These are phyloP conservation scores for Ophiostoma sp. DNA, from an alignment of 2,329 filamentous ascomycete species.

Conservation along the genomic window DNA sequence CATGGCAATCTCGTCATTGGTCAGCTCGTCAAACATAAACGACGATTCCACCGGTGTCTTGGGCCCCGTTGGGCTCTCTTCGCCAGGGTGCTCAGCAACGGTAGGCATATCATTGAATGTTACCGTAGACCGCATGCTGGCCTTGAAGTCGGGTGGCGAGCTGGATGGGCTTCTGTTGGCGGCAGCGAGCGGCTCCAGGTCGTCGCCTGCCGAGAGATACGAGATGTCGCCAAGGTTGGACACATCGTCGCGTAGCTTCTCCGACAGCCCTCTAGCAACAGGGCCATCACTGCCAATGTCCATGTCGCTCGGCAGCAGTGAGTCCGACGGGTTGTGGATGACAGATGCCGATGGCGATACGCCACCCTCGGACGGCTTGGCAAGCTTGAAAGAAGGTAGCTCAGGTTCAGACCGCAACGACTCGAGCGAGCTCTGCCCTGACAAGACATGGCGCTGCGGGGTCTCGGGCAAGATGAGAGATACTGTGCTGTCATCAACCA, in stretches of 20 bases:
- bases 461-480: constrained; percentile 16
- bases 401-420: constrained; percentile 27
- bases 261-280: constrained; percentile 28
- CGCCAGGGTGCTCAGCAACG: constrained; percentile 39
- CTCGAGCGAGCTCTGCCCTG: constrained; percentile 21
- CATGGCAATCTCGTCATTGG: constrained; percentile 43
- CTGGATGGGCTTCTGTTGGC: constrained; percentile 40
- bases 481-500: neutral
- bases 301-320: constrained; percentile 1
- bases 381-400: constrained; percentile 39
- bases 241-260: constrained; percentile 39
- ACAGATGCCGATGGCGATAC: constrained; percentile 17
- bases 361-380: constrained; percentile 34
- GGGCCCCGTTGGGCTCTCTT: constrained; percentile 37
- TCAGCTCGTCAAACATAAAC: constrained; percentile 31
- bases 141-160: constrained; percentile 42
- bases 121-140: constrained; percentile 37
- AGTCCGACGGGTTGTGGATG: constrained; percentile 25
- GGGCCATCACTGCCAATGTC: neutral
- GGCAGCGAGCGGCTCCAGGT: constrained; percentile 19
- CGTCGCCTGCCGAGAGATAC: constrained; percentile 33
- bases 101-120: constrained; percentile 46
- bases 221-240: constrained; percentile 43
- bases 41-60: constrained; percentile 43
- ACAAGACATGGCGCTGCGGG: constrained; percentile 9